These are phyloP conservation scores for Hyaloraphidium curvatum DNA, from an alignment of 192 early-diverging fungal genomes.

Conservation along the genomic window DNA sequence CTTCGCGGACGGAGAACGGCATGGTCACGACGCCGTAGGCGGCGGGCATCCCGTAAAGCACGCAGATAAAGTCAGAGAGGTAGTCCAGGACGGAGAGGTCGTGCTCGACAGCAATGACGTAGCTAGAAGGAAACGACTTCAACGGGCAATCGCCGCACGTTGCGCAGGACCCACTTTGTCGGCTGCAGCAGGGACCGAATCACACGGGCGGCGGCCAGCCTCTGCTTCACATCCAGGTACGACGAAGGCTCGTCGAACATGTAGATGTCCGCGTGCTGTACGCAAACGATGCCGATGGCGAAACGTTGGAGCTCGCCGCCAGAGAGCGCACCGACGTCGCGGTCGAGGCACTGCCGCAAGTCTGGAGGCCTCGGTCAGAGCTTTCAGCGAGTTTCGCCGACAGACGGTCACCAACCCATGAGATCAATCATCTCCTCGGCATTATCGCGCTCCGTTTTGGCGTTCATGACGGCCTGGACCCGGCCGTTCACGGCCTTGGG, in stretches of 20 bases:
- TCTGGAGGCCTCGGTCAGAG: constrained; percentile 24
- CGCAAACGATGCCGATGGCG: constrained; percentile 69
- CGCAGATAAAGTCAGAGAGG: constrained; percentile 94
- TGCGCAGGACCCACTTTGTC: constrained; percentile 15
- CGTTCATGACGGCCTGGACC: constrained; percentile 50
- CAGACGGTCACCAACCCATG: constrained; percentile 28
- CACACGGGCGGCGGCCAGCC: constrained; percentile 84
- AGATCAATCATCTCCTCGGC: constrained; percentile 45
- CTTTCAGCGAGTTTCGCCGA: constrained; percentile 1
- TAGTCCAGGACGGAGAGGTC: constrained; percentile 96
- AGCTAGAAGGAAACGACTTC: constrained; percentile 24
- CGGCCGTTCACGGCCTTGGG: constrained; percentile 58
- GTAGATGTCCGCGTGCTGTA: constrained; percentile 80
- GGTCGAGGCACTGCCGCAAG: constrained; percentile 58
- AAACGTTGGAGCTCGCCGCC: constrained; percentile 97
- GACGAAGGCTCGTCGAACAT: constrained; percentile 99
- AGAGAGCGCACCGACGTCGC: constrained; percentile 67
- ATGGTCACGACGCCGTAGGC: constrained; percentile 95
- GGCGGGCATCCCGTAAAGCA: constrained; percentile 91
- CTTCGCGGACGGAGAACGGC: constrained; percentile 91
- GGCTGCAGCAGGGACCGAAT: constrained; percentile 65
- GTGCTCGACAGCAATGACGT: constrained; percentile 96
- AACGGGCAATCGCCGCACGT: too few relatives aligned
- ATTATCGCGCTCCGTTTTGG: constrained; percentile 56
- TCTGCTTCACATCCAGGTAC: constrained; percentile 97